A percentile compares a stretch with the other conserved stretches of the same genome.
Conservation (phyloP, 73 alveolate species). For the Vitrella brassicaformis region DNA sequence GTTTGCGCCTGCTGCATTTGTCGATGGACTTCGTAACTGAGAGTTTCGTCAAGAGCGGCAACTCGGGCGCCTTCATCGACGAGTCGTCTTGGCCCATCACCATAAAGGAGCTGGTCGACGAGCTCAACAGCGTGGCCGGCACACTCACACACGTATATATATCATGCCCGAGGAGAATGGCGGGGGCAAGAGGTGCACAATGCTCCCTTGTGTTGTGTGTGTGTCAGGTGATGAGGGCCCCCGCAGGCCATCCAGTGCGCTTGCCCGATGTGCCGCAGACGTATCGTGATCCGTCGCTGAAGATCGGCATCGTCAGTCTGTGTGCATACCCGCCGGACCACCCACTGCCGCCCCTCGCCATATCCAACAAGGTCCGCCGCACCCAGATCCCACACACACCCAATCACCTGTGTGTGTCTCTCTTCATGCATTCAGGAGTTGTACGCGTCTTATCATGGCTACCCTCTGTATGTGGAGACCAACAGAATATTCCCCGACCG, state of each 20-base stretch:
- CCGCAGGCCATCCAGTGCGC: too few relatives aligned
- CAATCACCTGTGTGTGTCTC: not conserved
- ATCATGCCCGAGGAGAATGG: too few relatives aligned
- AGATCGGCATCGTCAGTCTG: not conserved
- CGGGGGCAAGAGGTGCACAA: too few relatives aligned
- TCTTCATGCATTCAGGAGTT: not conserved
- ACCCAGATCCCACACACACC: not conserved
- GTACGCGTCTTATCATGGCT: not conserved
- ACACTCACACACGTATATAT: too few relatives aligned
- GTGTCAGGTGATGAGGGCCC: too few relatives aligned
- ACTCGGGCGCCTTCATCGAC: not conserved
- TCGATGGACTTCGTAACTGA: not conserved
- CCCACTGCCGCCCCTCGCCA: not conserved
- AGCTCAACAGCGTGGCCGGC: too few relatives aligned
- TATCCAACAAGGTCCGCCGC: not conserved
- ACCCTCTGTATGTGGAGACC: not conserved
- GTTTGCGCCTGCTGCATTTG: not conserved
- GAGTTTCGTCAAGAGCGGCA: not conserved
- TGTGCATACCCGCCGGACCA: not conserved
- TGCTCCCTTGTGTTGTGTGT: too few relatives aligned
- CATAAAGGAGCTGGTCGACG: too few relatives aligned
- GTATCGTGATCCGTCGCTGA: too few relatives aligned
- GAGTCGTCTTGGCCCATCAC: not conserved
- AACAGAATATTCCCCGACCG: constrained; percentile 3
- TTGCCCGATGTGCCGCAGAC: too few relatives aligned